Base-by-base conservation (phyloP, 2,329 filamentous ascomycete species). In the Colletotrichum karsti region DNA sequence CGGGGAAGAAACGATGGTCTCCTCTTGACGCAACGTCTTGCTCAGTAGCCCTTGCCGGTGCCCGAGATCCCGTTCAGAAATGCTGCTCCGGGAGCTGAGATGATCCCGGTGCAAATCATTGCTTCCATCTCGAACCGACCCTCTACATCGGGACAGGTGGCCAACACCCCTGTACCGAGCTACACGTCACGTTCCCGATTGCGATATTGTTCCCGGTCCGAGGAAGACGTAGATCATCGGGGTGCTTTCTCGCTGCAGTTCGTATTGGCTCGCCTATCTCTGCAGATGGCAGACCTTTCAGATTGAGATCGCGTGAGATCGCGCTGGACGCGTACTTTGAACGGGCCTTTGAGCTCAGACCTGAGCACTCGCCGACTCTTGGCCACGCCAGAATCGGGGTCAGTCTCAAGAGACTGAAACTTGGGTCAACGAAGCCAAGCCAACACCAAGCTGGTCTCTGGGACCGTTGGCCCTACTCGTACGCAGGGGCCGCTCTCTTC, bases 31-130 rank as follows among this genome's bases (percentile, higher is more conserved):
- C 33, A 39, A 41, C 35, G 15, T 50, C 44, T 15, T 39, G 30
- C 20, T 12, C 30, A 30, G 9, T 5, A 28, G 18, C 3, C 44
- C 24, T 20, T 20, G 2, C 10, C 24, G 28, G 26, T 33, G 26
- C 4, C 4, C 10, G 8, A 60, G 9, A 18, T 20, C 24, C 15
- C 15, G 5, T 30, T 7, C 9, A 18, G 44, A 42, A 2, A 51
- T 4, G 26, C 26, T 18, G 13, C 20, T 26, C 22, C 5, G 6
- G 13, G n/a, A 66, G 46, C 66, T 61, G 46, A 60, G 0, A 20
- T 7, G 9, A 35, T 50, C 54, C 54, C 12, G 4, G 53, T 41
- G 53, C 46, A 55, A 68, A 68, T 69, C 62, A 61, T 60, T 42
- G 39, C 30, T 24, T 33, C 24, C 18, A 50, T 22, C 13, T 50